These are phyloP conservation scores for Coccinonectria pachysandricola DNA, from an alignment of 2,329 filamentous ascomycete species.

Conservation along the genomic window DNA sequence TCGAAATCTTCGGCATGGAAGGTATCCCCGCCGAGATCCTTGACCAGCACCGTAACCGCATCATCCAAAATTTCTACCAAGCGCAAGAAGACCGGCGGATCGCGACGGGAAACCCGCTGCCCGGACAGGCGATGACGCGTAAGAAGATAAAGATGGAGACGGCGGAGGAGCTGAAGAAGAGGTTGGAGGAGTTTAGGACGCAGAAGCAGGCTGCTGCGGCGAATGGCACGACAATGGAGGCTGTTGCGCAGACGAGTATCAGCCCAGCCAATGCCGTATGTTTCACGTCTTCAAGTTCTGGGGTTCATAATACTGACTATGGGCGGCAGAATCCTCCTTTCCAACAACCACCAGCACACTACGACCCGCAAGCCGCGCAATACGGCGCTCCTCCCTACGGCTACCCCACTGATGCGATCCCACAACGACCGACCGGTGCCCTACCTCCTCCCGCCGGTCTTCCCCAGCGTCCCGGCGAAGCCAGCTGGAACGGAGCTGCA, in stretches of 20 bases:
- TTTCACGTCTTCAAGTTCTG: slow-evolving; percentile 8
- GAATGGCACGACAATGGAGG: slow-evolving; percentile 33
- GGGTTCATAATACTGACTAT: slow-evolving; percentile 15
- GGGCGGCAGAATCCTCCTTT: slow-evolving; percentile 29
- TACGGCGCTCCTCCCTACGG: slow-evolving; percentile 16
- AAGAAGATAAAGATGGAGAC: slow-evolving; percentile 68
- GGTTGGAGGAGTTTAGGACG: slow-evolving; percentile 67
- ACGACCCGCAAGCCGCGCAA: slow-evolving; percentile 14
- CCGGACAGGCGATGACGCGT: slow-evolving; percentile 49
- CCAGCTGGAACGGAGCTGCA: slow-evolving; percentile 15
- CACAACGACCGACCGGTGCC: slow-evolving; percentile 33
- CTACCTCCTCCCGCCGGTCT: slow-evolving; percentile 29
- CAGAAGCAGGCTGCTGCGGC: slow-evolving; percentile 48
- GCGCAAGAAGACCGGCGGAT: slow-evolving; percentile 73
- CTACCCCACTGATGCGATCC: slow-evolving; percentile 34
- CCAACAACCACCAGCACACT: slow-evolving; percentile 10
- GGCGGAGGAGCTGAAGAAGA: slow-evolving; percentile 66
- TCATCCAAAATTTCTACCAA: slow-evolving; percentile 77
- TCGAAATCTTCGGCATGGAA: slow-evolving; percentile 98
- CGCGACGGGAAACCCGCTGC: slow-evolving; percentile 72
- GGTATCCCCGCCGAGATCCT: slow-evolving; percentile 82
- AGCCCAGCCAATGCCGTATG: slow-evolving; percentile 50
- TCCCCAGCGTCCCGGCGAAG: slow-evolving; percentile 32
- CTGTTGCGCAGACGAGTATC: slow-evolving; percentile 25
- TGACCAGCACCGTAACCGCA: slow-evolving; percentile 74